A percentile compares a stretch with the other conserved stretches of the same genome.
Conservation (phyloP, 768 basidiomycete species). For the Artomyces pyxidatus region DNA sequence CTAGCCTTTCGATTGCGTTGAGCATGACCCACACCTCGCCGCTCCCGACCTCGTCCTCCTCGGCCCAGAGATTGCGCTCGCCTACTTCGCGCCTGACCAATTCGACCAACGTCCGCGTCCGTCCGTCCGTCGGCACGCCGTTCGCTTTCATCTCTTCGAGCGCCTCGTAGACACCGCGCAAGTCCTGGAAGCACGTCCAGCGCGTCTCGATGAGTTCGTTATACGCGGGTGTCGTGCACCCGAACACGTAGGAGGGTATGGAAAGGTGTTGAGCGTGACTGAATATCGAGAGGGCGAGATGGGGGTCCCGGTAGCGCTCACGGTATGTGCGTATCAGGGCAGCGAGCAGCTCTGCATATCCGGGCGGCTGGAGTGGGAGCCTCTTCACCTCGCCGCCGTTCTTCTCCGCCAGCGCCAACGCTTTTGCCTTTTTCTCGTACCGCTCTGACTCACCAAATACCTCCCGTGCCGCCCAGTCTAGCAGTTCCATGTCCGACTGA, state of each 20-base stretch:
- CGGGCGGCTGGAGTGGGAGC: constrained; percentile 45
- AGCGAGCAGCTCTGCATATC: constrained; percentile 71
- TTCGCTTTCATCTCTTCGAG: constrained; percentile 80
- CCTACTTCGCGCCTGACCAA: constrained; percentile 56
- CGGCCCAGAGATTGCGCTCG: constrained; percentile 42
- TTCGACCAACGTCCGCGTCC: constrained; percentile 55
- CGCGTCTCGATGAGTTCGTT: constrained; percentile 83
- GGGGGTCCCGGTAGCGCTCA: constrained; percentile 69
- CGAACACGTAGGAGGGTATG: constrained; percentile 77
- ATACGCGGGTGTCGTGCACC: constrained; percentile 82
- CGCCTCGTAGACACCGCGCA: constrained; percentile 62
- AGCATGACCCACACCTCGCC: constrained; percentile 47
- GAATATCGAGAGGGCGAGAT: constrained; percentile 78
- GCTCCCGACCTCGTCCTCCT: constrained; percentile 37
- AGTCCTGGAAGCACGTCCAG: constrained; percentile 79
- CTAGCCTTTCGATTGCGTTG: constrained; percentile 40
- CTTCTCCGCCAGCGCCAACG: constrained; percentile 21
- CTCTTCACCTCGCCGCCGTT: constrained; percentile 17
- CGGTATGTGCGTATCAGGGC: constrained; percentile 73
- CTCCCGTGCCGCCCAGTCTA: constrained; percentile 64
- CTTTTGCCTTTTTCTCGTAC: constrained; percentile 40
- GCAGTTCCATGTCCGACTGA: constrained; percentile 56
- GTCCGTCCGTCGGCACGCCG: constrained; percentile 55
- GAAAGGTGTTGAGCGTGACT: constrained; percentile 68
- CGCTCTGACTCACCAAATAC: constrained; percentile 55